Evolutionary conservation across 176 grass and related monocot genomes (phyloP).

Genomic region (Hordeum marinum): DNA sequence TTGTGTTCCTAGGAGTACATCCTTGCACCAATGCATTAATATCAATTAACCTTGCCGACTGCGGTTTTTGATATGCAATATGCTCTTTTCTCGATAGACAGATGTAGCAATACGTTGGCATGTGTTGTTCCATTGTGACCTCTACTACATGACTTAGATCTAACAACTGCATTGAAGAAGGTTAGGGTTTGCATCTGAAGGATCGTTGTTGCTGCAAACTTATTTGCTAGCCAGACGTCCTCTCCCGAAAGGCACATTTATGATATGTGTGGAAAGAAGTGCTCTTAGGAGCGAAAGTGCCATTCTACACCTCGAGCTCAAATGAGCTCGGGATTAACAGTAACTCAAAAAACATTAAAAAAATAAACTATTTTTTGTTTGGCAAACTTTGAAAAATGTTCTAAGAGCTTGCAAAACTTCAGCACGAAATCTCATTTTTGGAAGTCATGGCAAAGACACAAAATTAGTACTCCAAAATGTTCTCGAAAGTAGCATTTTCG

Average conservation of each 20-base stretch:
- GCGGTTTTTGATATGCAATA: not conserved
- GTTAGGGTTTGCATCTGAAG: not conserved
- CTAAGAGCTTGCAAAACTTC: no score
- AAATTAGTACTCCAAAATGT: no score
- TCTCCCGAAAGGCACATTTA: not conserved
- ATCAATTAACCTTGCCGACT: not conserved
- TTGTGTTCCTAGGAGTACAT: not conserved
- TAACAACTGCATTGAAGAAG: not conserved
- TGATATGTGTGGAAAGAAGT: not conserved
- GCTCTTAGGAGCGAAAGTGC: not conserved
- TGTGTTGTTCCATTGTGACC: not conserved
- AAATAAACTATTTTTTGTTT: no score
- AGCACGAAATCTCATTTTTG: no score
- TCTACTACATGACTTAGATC: not conserved
- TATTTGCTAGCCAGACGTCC: not conserved
- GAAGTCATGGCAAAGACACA: no score
- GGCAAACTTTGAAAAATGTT: no score
- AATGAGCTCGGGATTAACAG: no score
- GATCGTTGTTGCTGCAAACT: no score
- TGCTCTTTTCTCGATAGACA: not conserved
- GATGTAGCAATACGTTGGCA: not conserved
- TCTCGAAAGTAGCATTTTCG: no score
- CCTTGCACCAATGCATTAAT: not conserved
- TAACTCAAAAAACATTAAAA: no score
- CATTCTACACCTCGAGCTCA: no score